These are phyloP conservation scores for Candida loeiensis DNA, from an alignment of 805 yeast species.

Conservation along the genomic window DNA sequence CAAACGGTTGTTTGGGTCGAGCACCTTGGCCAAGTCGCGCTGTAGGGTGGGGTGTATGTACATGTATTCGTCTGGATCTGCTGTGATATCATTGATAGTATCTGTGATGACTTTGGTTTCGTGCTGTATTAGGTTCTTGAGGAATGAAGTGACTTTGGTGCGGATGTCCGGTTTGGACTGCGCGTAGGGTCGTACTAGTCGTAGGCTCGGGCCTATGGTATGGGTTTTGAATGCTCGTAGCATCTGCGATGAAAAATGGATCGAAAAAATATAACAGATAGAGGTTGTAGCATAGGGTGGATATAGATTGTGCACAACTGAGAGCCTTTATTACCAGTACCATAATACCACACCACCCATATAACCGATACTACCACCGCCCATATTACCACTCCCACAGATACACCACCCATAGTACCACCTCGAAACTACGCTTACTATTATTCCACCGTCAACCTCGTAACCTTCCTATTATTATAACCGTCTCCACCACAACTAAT, in stretches of 20 bases:
- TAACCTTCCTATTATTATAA: no score
- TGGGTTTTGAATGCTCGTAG: not conserved
- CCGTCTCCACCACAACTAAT: constrained; percentile 15
- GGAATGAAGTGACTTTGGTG: constrained; percentile 9
- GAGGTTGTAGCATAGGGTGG: not conserved
- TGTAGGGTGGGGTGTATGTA: constrained; percentile 10
- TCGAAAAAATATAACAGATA: not conserved
- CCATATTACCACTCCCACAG: no score
- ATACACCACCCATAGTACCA: no score
- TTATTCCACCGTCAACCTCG: no score
- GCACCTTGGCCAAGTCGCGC: constrained; percentile 18
- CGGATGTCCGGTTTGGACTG: not conserved
- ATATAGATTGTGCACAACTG: no score
- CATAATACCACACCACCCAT: no score
- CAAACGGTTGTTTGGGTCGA: constrained; percentile 30
- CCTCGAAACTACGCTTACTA: no score
- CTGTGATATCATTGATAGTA: constrained; percentile 8
- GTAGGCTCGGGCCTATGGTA: not conserved
- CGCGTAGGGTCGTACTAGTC: not conserved
- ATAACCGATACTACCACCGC: no score
- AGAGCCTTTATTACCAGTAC: no score
- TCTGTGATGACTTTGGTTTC: constrained; percentile 12
- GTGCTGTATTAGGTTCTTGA: constrained; percentile 10
- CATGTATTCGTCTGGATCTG: constrained; percentile 1
- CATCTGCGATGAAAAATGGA: not conserved